Percentiles rank a stretch among this genome's conserved stretches.
Conservation (phyloP, 2,329 filamentous ascomycete species). For the Onygenales sp. region DNA sequence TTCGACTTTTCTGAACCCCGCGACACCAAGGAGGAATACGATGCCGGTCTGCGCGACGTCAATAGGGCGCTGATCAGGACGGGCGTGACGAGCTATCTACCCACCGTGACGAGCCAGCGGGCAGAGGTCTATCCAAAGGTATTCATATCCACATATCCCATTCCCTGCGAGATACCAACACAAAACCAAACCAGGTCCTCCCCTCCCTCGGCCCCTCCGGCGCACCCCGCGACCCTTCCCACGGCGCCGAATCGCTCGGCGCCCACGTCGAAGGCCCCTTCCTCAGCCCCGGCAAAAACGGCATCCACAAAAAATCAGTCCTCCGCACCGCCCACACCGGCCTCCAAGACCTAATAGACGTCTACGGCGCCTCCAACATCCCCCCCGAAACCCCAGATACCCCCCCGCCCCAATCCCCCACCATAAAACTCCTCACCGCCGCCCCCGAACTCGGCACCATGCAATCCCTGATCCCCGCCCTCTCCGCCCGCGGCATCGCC, state of each 20-base stretch:
- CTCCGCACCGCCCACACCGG: slow-evolving; percentile 53
- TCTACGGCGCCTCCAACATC: slow-evolving; percentile 61
- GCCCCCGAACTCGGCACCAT: slow-evolving; percentile 73
- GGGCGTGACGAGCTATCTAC: slow-evolving; percentile 80
- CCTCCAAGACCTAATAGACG: slow-evolving; percentile 46
- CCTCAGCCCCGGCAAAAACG: slow-evolving; percentile 71
- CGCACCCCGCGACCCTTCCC: slow-evolving; percentile 44
- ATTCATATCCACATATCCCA: slow-evolving; percentile 4
- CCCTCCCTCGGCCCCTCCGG: slow-evolving; percentile 69
- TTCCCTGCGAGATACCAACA: background rate
- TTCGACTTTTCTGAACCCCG: slow-evolving; percentile 82
- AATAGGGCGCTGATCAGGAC: slow-evolving; percentile 65
- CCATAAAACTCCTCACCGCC: slow-evolving; percentile 71
- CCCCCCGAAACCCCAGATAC: slow-evolving; percentile 6
- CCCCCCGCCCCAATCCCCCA: background rate
- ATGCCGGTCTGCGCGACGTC: slow-evolving; percentile 59
- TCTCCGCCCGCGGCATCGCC: slow-evolving; percentile 57
- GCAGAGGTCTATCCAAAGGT: slow-evolving; percentile 73
- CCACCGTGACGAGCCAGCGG: slow-evolving; percentile 70
- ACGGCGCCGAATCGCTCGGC: slow-evolving; percentile 78
- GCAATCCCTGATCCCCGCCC: slow-evolving; percentile 55
- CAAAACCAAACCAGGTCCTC: slow-evolving; percentile 38
- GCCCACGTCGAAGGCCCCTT: slow-evolving; percentile 91
- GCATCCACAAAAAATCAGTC: slow-evolving; percentile 69
- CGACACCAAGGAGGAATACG: slow-evolving; percentile 57